Evolutionary conservation across 2,329 filamentous ascomycete species (phyloP).

Genomic region (Alternaria triticimaculans): DNA sequence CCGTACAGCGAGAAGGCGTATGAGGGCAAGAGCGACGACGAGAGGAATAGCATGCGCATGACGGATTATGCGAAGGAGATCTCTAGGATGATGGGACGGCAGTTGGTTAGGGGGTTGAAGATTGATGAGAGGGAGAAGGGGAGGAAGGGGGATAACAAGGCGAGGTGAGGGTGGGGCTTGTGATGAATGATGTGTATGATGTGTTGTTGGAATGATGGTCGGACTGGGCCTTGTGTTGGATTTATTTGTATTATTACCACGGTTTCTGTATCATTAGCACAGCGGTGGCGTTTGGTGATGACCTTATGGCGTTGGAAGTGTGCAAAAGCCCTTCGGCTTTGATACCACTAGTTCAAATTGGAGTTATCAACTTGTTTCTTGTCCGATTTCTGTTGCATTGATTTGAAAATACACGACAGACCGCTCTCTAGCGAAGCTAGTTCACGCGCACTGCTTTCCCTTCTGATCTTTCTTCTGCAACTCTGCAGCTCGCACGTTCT

Average conservation of each 20-base stretch:
- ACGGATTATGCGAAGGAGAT: conserved; percentile 37
- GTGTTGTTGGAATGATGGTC: background rate
- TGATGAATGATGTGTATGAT: background rate
- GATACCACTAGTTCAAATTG: background rate
- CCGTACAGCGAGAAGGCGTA: conserved; percentile 31
- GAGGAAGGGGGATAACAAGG: background rate
- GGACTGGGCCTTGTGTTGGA: background rate
- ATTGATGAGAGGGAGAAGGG: conserved; percentile 14
- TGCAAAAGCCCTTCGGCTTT: background rate
- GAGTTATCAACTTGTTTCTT: background rate
- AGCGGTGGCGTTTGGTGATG: conserved; percentile 4
- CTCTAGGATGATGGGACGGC: conserved; percentile 35
- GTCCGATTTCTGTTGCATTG: background rate
- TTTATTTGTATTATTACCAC: conserved; percentile 2
- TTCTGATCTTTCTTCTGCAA: background rate
- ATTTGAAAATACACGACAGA: background rate
- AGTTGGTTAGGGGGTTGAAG: conserved; percentile 31
- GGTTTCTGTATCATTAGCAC: conserved; percentile 2
- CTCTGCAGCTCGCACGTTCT: background rate
- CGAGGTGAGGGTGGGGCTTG: background rate
- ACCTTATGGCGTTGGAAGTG: background rate
- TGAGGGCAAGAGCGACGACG: conserved; percentile 32
- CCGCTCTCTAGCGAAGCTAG: background rate
- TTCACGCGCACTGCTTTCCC: fast-evolving
- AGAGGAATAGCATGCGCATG: conserved; percentile 28